A percentile compares a stretch with the other conserved stretches of the same genome.
Evolutionary conservation across 2,329 filamentous ascomycete genomes (phyloP).

Genomic region (Pseudogymnoascus destructans): DNA sequence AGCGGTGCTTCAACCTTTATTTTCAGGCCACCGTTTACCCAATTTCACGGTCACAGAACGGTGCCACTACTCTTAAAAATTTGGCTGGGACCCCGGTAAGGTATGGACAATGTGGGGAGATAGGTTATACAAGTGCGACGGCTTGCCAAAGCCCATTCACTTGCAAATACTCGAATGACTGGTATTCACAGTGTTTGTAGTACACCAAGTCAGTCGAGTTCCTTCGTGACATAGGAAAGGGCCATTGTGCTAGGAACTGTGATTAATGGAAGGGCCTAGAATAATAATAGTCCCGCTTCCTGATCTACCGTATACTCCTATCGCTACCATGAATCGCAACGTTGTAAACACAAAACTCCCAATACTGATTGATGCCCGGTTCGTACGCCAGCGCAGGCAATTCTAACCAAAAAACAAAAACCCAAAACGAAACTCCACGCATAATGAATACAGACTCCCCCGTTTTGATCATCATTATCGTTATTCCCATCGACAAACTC

Average conservation of each 20-base stretch:
- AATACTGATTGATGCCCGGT: background rate
- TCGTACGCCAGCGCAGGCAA: background rate
- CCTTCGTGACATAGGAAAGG: too few species aligned
- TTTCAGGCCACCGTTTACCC: too few species aligned
- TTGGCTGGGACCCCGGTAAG: too few species aligned
- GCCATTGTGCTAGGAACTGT: too few species aligned
- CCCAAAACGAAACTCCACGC: background rate
- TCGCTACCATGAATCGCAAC: background rate
- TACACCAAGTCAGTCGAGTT: too few species aligned
- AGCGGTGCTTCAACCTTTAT: too few species aligned
- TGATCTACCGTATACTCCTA: background rate
- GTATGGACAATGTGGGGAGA: constrained; percentile 12
- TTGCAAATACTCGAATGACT: constrained; percentile 10
- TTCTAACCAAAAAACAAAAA: background rate
- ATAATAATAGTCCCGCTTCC: background rate
- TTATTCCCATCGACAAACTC: background rate
- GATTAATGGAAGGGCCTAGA: too few species aligned
- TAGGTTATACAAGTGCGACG: constrained; percentile 10
- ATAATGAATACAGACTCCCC: background rate
- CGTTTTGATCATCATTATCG: background rate
- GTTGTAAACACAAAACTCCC: background rate
- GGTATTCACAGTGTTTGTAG: constrained; percentile 11
- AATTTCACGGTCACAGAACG: too few species aligned
- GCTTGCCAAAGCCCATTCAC: background rate
- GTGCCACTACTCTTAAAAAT: too few species aligned